A percentile compares a stretch with the other conserved stretches of the same genome.
phyloP scores from a whole-genome alignment of 2,329 filamentous ascomycete species.

The Aspergillus terreus region DNA sequence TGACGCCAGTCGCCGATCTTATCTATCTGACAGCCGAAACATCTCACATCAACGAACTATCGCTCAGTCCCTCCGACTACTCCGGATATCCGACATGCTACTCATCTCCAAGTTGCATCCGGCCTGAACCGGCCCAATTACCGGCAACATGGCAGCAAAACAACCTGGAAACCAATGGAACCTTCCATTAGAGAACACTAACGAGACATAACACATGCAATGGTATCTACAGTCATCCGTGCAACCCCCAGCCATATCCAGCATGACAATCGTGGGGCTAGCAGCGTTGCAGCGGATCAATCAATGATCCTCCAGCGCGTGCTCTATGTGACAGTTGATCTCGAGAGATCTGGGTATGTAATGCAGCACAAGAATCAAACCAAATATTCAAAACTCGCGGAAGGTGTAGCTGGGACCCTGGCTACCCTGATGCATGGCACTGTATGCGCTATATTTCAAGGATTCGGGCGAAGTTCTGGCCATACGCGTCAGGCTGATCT shows the following conservation, averaged over 20 bases:
- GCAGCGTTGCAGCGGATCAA: neutral
- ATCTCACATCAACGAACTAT: too few species aligned
- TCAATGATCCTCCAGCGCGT: neutral
- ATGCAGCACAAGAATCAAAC: neutral
- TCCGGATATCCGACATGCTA: too few species aligned
- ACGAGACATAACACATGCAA: neutral
- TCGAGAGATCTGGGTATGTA: neutral
- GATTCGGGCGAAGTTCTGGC: neutral
- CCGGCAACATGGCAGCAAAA: too few species aligned
- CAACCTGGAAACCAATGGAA: too few species aligned
- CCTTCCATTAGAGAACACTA: too few species aligned
- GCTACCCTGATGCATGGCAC: neutral
- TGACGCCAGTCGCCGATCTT: too few species aligned
- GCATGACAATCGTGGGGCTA: slow-evolving; percentile 7
- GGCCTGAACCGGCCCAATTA: too few species aligned
- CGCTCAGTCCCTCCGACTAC: too few species aligned
- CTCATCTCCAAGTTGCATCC: too few species aligned
- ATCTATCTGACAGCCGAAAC: too few species aligned
- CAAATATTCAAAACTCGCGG: neutral
- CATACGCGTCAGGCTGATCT: neutral
- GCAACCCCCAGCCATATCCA: slow-evolving; percentile 4
- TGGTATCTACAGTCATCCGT: slow-evolving; percentile 3
- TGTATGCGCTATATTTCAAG: neutral
- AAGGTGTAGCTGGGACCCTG: neutral
- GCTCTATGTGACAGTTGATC: neutral